Evolutionary conservation across 129 eudicot genomes (phyloP).

Genomic region (Tagetes erecta): DNA sequence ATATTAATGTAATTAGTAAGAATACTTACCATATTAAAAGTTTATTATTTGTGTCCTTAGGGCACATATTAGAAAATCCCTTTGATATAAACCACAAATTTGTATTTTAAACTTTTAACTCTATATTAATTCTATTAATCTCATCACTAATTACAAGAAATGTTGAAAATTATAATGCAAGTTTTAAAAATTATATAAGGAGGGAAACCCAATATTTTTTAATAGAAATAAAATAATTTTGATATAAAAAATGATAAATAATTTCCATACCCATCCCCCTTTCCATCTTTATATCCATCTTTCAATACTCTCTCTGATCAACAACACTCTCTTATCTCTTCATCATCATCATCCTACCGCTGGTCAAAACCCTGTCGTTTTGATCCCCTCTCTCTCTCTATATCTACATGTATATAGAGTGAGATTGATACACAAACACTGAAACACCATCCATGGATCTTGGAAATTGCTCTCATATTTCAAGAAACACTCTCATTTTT

Average conservation of each 20-base stretch:
- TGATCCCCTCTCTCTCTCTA: constrained; percentile 25
- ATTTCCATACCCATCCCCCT: not conserved
- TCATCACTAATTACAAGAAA: not conserved
- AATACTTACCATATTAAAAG: no score
- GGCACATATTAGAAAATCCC: no score
- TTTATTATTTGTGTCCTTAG: no score
- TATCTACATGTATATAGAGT: constrained; percentile 34
- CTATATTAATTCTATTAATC: no score
- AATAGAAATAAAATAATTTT: not conserved
- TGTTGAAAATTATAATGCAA: not conserved
- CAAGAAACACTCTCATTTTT: constrained; percentile 40
- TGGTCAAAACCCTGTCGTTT: not conserved
- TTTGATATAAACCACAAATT: no score
- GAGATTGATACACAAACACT: constrained; percentile 28
- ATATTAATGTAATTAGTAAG: no score
- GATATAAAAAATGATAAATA: not conserved
- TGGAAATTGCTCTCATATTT: constrained; percentile 21
- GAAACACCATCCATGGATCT: constrained; percentile 43
- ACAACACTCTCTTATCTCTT: constrained; percentile 7
- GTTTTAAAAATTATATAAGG: not conserved
- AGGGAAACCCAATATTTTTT: not conserved
- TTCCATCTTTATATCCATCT: constrained; percentile 11
- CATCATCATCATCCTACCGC: constrained; percentile 27
- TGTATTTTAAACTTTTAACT: not conserved
- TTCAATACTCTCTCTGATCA: constrained; percentile 25